Base-by-base conservation (phyloP, 2,329 filamentous ascomycete species). In the Malbranchea zuffiana region DNA sequence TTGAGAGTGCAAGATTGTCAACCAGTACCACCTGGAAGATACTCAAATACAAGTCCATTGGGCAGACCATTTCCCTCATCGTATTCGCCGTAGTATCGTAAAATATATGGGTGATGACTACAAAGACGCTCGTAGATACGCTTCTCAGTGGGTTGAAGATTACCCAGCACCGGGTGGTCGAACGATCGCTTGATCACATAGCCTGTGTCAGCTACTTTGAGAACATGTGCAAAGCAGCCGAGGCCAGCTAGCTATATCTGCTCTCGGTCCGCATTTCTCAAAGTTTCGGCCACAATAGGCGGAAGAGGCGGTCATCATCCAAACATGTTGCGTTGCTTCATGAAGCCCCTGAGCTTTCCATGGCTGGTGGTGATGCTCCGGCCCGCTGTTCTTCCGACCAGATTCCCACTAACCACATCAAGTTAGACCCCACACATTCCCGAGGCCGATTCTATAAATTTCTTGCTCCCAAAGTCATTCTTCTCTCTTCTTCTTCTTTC, bases 1-100 rank as follows among this genome's bases (percentile, higher is more conserved):
- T 37, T 4, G 39, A 32, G 16, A 41, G 28, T 10, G 19, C 17
- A 10, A 41, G 39, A 17, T 37, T 41, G n/a, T 41, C 39, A 3
- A 15, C 27, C 18, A 41, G 21, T 28, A 8, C 39, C 39, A 16
- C 33, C 39, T 11, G 28, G 23, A 11, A 28, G 2, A 7, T 37
- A 41, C 12, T 41, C 20, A 37, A 41, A 37, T 15, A 41, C 33
- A 11, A 41, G 13, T 20, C 38, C 33, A 29, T 39, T 28, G n/a
- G n/a, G n/a, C n/a, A n/a, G n/a, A n/a, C 19, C 37, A 11, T 10
- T 23, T 13, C 20, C n/a, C 13, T 18, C 6, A 7, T 31, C 11
- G n/a, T 40, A 40, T 25, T 37, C 39, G 3, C 39, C 39, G 16
- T 41, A 41, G 33, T 41, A 41, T 13, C 23, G 33, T 11, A 41